A percentile compares a stretch with the other conserved stretches of the same genome.
phyloP scores from a whole-genome alignment of 2,329 filamentous ascomycete species.

The Cytospora schulzeri region DNA sequence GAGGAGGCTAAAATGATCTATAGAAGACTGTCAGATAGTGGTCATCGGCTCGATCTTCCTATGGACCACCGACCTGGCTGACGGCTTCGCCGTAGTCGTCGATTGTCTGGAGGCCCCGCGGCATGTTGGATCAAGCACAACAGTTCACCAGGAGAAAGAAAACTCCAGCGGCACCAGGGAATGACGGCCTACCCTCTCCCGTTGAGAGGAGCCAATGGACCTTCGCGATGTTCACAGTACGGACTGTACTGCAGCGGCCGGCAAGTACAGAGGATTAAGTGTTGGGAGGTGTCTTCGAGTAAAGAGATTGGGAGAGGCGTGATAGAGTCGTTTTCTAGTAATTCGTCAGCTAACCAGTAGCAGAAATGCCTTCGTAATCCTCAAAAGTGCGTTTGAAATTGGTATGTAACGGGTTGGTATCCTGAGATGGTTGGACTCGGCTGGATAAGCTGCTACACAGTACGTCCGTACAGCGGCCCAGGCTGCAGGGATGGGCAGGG shows the following conservation, averaged over 20 bases:
- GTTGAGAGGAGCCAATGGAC: not conserved
- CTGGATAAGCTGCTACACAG: not conserved
- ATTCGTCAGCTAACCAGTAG: not conserved
- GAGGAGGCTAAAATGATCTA: conserved; percentile 92
- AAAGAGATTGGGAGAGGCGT: not conserved
- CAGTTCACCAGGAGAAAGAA: not conserved
- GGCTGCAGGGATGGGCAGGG: not conserved
- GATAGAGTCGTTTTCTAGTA: no score
- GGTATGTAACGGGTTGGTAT: not conserved
- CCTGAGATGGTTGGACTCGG: not conserved
- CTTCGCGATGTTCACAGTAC: not conserved
- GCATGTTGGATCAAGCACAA: conserved; percentile 15
- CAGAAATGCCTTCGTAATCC: not conserved
- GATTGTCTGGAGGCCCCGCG: conserved; percentile 32
- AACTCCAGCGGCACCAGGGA: not conserved
- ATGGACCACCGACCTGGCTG: conserved; percentile 30
- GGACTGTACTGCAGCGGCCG: not conserved
- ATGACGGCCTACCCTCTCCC: not conserved
- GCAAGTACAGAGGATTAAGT: not conserved
- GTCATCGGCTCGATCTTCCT: conserved; percentile 9
- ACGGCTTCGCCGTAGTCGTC: conserved; percentile 36
- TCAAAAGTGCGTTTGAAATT: not conserved
- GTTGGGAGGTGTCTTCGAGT: not conserved
- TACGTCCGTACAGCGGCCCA: not conserved
- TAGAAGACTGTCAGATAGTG: conserved; percentile 20